Conservation (phyloP, 768 basidiomycete species). For the Neoboletus brunneissimus region DNA sequence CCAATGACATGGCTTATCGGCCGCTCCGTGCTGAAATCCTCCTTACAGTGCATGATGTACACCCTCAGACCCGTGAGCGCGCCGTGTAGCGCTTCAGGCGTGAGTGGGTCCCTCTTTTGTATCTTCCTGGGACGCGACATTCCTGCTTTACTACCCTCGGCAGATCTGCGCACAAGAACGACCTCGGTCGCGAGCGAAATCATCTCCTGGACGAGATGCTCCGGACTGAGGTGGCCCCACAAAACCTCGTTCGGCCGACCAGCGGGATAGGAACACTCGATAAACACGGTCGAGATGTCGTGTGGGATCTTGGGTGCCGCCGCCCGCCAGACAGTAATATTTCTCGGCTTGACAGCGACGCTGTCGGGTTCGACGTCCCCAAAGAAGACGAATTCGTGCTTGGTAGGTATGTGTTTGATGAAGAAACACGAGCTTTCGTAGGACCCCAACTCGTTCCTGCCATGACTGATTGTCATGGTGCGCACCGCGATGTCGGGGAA, state of each 20-base stretch:
- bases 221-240: constrained; percentile 86
- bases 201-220: constrained; percentile 76
- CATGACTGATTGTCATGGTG: constrained; percentile 71
- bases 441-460: constrained; percentile 48
- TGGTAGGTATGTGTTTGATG: constrained; percentile 60
- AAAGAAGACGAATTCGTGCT: constrained; percentile 84
- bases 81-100: constrained; percentile 45
- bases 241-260: constrained; percentile 64
- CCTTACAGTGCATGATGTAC: constrained; percentile 90
- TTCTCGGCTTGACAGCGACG: constrained; percentile 58
- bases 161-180: constrained; percentile 40
- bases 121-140: constrained; percentile 33
- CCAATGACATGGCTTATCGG: constrained; percentile 68
- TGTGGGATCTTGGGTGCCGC: constrained; percentile 77
- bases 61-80: constrained; percentile 60
- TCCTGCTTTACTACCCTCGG: constrained; percentile 18
- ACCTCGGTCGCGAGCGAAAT: constrained; percentile 66
- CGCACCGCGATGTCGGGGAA: constrained; percentile 58
- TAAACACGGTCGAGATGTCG: constrained; percentile 75
- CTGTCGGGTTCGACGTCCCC: constrained; percentile 92
- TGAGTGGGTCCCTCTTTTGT: constrained; percentile 36
- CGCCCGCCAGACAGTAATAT: constrained; percentile 71
- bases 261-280: constrained; percentile 89
- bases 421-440: constrained; percentile 89
- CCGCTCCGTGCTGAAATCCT: constrained; percentile 50